Conservation (phyloP, 371 early-diverging fungal species). For the Mucor saturninus region DNA sequence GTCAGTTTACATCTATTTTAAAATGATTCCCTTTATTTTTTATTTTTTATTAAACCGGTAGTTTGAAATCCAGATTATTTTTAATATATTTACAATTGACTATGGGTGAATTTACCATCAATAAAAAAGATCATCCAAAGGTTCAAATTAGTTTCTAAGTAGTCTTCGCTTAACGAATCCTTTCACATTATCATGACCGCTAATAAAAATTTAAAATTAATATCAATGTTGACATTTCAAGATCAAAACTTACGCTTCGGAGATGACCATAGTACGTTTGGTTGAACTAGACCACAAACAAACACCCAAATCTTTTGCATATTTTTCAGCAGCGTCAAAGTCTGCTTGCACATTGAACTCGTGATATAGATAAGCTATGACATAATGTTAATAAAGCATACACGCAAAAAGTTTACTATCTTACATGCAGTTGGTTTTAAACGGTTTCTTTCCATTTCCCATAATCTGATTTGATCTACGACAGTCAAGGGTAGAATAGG, state of each 20-base stretch:
- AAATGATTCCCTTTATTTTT: not conserved
- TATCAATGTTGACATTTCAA: not conserved
- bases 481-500: slow-evolving; percentile 94
- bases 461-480: slow-evolving; percentile 95
- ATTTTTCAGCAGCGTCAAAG: slow-evolving; percentile 75
- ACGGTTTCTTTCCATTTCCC: slow-evolving; percentile 97
- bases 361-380: slow-evolving; percentile 76
- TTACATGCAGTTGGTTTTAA: slow-evolving; percentile 63
- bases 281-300: slow-evolving; percentile 76
- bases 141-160: slow-evolving; percentile 9
- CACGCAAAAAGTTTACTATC: slow-evolving; percentile 1
- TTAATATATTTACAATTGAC: not conserved
- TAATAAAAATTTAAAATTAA: slow-evolving; percentile 18
- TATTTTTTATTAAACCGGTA: not conserved
- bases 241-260: slow-evolving; percentile 49
- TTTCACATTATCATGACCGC: slow-evolving; percentile 63
- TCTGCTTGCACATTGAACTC: slow-evolving; percentile 80
- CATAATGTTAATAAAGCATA: not conserved
- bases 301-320: slow-evolving; percentile 80
- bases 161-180: slow-evolving; percentile 58
- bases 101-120: not conserved
- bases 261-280: slow-evolving; percentile 69
- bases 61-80: not conserved
- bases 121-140: not conserved
- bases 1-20: no score